A percentile compares a stretch with the other conserved stretches of the same genome.
phyloP scores from a whole-genome alignment of 257 asterid genomes.

The Ballota nigra region DNA sequence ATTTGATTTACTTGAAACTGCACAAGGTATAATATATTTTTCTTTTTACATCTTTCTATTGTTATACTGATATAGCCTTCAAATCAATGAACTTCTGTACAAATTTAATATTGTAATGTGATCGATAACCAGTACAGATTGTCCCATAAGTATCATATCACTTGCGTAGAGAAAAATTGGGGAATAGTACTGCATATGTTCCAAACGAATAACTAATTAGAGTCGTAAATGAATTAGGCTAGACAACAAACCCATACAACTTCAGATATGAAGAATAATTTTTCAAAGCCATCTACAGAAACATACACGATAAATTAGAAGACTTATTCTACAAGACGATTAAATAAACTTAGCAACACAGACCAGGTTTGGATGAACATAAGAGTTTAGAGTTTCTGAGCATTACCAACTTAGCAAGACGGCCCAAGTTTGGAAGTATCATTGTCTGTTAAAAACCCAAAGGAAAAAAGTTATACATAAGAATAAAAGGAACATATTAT shows the following conservation, averaged over 20 bases:
- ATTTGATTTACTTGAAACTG: neutral
- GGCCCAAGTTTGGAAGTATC: constrained; percentile 92
- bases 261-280: neutral
- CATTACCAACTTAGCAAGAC: constrained; percentile 89
- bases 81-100: neutral
- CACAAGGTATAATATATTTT: neutral
- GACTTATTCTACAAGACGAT: neutral
- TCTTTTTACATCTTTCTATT: neutral
- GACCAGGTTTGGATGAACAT: neutral
- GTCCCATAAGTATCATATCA: neutral
- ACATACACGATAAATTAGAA: constrained; percentile 2
- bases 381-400: constrained; percentile 28
- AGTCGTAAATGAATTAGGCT: neutral
- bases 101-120: constrained; percentile 1
- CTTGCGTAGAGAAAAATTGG: constrained; percentile 8
- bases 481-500: neutral
- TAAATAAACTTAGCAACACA: constrained; percentile 6
- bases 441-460: constrained; percentile 63
- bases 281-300: constrained; percentile 16
- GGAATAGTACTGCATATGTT: neutral
- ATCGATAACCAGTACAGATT: neutral
- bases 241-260: neutral
- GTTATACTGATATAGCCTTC: neutral
- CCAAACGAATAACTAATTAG: neutral
- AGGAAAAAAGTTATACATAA: constrained; percentile 25